Evolutionary conservation across 106 monocot species (phyloP).

Genomic region (Dioscorea zingiberensis): DNA sequence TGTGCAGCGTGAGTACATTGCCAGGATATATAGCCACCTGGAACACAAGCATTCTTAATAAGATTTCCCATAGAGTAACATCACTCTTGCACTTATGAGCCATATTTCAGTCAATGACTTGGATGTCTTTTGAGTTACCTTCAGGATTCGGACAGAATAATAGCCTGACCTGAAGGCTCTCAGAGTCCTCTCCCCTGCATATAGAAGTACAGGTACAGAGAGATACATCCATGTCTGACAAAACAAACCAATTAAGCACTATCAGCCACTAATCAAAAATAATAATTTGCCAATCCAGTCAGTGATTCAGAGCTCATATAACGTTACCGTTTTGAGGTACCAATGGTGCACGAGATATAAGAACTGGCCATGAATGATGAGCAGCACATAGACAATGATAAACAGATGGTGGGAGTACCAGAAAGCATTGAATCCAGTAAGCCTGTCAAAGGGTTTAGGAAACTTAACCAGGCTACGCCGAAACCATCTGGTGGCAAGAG

Average conservation of each 20-base stretch:
- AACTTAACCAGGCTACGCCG: conserved; percentile 74
- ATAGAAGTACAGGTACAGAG: conserved; percentile 60
- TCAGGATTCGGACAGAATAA: conserved; percentile 62
- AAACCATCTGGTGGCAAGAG: conserved; percentile 79
- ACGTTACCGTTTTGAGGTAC: conserved; percentile 65
- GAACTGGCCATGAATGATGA: conserved; percentile 62
- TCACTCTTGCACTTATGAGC: too few species aligned
- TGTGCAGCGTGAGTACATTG: conserved; percentile 75
- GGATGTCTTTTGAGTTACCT: conserved; percentile 35
- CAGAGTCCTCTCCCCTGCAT: conserved; percentile 66
- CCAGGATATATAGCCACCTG: conserved; percentile 97
- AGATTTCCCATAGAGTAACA: too few species aligned
- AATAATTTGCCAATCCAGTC: neutral
- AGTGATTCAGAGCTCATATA: too few species aligned
- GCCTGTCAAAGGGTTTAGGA: conserved; percentile 58
- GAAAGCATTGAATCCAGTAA: conserved; percentile 92
- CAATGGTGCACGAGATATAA: conserved; percentile 57
- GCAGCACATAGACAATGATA: conserved; percentile 58
- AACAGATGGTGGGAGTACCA: conserved; percentile 97
- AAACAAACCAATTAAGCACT: neutral
- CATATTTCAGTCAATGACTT: too few species aligned
- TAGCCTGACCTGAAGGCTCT: conserved; percentile 72
- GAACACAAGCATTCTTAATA: neutral
- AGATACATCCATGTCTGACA: conserved; percentile 95
- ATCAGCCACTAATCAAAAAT: neutral